Conservation (phyloP, 2,329 filamentous ascomycete species). For the Phialophora tarda region DNA sequence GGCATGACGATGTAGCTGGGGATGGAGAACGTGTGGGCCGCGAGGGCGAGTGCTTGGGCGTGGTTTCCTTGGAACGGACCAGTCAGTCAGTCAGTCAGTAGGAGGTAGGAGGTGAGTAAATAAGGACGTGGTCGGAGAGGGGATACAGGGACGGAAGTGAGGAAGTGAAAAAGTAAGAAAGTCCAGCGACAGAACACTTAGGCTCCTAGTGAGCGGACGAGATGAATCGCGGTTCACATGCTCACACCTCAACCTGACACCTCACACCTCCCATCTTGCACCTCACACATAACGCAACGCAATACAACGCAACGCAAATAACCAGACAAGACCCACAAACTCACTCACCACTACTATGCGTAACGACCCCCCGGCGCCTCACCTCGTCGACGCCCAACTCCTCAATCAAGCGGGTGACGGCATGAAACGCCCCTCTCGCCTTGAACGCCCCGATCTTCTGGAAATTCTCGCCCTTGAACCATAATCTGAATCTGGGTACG, state of each 20-base stretch:
- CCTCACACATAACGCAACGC: no score
- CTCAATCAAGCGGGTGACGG: constrained; percentile 70
- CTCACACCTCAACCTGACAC: not conserved
- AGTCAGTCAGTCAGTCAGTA: not conserved
- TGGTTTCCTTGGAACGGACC: constrained; percentile 74
- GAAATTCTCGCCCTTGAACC: constrained; percentile 95
- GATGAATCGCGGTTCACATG: not conserved
- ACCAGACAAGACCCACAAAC: not conserved
- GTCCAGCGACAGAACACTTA: no score
- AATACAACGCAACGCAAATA: not conserved
- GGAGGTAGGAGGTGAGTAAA: not conserved
- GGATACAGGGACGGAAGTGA: not conserved
- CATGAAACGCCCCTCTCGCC: constrained; percentile 86
- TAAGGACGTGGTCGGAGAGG: not conserved
- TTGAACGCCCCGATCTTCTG: constrained; percentile 95
- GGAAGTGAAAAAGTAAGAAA: not conserved
- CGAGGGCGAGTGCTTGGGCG: constrained; percentile 87
- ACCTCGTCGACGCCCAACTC: constrained; percentile 68
- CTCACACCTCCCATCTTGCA: not conserved
- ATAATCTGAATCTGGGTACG: constrained; percentile 70
- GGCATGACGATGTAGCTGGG: constrained; percentile 94
- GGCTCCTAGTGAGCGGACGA: not conserved
- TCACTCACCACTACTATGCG: constrained; percentile 81
- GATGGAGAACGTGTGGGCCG: constrained; percentile 73
- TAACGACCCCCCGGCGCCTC: constrained; percentile 74